Evolutionary conservation across 75 land plant genomes (phyloP), one percentile per base, ranked within the genome.

Genomic region (Sequoia sempervirens): DNA sequence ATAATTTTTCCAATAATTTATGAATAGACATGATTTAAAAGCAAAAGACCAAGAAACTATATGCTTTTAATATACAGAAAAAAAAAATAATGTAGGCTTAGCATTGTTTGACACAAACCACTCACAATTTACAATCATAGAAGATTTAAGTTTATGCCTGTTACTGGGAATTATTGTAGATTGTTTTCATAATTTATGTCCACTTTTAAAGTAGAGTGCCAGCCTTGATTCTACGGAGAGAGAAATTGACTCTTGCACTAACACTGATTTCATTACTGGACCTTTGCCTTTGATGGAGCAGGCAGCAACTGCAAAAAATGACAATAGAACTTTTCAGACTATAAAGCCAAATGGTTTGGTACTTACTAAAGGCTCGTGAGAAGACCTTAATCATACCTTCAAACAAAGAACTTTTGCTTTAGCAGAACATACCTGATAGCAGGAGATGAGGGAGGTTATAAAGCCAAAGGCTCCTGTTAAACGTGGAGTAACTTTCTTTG

Each of bases 401-500:
- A 73, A 82, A 52, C 40, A 36, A 34, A 54, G 15, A 11, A 58
- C 17, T 54, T 58, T 14, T 13, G 3, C 41, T 53, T 56, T 32
- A 82, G 41, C 69, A 52, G 30, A 61, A 82, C 50, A 32, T 85
- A 96, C 98, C 98, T 96, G 98, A 82, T 96, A 96, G 82, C 97
- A 96, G 11, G 98, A 95, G 61, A 96, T 96, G 50, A 92, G 88
- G 12, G 98, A 96, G 80, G 86, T 90, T 52, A 91, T 64, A 50
- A 96, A 96, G 81, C 98, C 97, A 83, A 95, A 83, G 68, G 84
- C 98, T 76, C 98, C 98, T 45, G 97, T 95, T 23, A 96, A 90
- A 80, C 98, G 94, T 8, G 98, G 97, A 38, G 92, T 96, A 83
- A 96, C 90, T 75, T 94, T 96, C 86, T 88, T 89, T 43, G 98